Percentiles rank a stretch among this genome's conserved stretches.
These are phyloP conservation scores for Sclerotinia nivalis DNA, from an alignment of 2,329 filamentous ascomycete genomes.

Conservation along the genomic window DNA sequence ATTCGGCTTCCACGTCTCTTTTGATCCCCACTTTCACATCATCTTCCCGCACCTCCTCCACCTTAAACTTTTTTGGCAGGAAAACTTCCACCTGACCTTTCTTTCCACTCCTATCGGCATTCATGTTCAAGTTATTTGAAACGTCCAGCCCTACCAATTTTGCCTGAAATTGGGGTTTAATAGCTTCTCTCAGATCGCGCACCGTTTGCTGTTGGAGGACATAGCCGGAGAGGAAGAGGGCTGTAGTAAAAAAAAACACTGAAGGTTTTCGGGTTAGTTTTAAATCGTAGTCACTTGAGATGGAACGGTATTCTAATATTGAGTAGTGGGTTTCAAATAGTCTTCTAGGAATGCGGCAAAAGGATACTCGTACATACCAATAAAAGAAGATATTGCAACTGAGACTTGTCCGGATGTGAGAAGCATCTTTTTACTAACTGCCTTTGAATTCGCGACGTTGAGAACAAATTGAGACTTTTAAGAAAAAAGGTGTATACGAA, in stretches of 20 bases:
- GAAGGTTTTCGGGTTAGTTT: not conserved
- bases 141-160: conserved; percentile 26
- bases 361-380: conserved; percentile 53
- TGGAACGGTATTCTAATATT: no score
- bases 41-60: not conserved
- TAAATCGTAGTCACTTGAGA: conserved; percentile 17
- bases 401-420: conserved; percentile 72
- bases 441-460: not conserved
- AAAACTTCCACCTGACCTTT: conserved; percentile 28
- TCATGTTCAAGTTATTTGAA: conserved; percentile 7
- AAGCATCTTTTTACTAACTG: conserved; percentile 42
- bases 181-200: conserved; percentile 70
- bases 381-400: conserved; percentile 61
- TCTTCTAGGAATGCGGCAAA: conserved; percentile 20
- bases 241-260: conserved; percentile 76
- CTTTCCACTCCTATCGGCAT: conserved; percentile 12
- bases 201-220: conserved; percentile 85
- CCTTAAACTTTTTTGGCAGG: conserved; percentile 28
- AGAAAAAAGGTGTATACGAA: not conserved
- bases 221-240: conserved; percentile 87
- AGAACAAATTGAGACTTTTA: not conserved
- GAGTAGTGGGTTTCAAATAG: not conserved
- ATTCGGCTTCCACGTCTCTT: not conserved
- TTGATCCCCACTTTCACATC: not conserved
- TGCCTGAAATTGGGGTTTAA: conserved; percentile 45